Conservation (phyloP, 1,284 basidiomycete genomes). For the Trametes versicolor region DNA sequence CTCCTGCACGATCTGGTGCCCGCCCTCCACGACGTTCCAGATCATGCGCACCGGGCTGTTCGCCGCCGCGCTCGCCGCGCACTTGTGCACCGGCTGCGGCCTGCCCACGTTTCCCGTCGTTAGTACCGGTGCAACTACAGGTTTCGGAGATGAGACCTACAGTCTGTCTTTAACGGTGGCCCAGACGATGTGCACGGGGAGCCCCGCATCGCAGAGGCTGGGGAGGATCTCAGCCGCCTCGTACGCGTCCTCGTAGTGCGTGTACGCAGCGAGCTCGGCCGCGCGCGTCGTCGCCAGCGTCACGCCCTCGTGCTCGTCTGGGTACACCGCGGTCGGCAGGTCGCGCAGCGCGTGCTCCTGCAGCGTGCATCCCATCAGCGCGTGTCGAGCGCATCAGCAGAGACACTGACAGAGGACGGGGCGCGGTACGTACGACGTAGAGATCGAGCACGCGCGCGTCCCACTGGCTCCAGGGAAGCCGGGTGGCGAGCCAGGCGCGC, state of each 20-base stretch:
- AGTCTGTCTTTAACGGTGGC: constrained; percentile 12
- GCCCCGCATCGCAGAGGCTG: constrained; percentile 14
- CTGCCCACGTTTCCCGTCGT: no score
- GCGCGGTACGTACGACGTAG: constrained; percentile 2
- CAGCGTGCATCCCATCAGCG: no score
- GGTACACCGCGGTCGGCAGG: constrained; percentile 20
- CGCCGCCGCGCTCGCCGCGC: no score
- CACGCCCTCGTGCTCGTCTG: constrained; percentile 15
- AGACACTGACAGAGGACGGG: neutral
- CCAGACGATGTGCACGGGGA: constrained; percentile 29
- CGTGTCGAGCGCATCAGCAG: no score
- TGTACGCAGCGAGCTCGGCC: constrained; percentile 19
- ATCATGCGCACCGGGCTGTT: neutral
- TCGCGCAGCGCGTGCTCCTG: constrained; percentile 19
- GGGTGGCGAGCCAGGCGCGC: constrained; percentile 18
- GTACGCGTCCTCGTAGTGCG: constrained; percentile 26
- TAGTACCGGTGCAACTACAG: no score
- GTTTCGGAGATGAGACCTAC: constrained; percentile 6
- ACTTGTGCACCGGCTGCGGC: neutral
- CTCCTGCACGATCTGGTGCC: constrained; percentile 16
- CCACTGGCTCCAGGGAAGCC: constrained; percentile 30
- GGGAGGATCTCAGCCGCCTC: constrained; percentile 22
- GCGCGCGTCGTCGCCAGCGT: constrained; percentile 27
- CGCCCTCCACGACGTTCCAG: no score
- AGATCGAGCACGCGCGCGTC: constrained; percentile 23